Conservation (phyloP, 2,329 filamentous ascomycete species). For the Talaromyces sp. region DNA sequence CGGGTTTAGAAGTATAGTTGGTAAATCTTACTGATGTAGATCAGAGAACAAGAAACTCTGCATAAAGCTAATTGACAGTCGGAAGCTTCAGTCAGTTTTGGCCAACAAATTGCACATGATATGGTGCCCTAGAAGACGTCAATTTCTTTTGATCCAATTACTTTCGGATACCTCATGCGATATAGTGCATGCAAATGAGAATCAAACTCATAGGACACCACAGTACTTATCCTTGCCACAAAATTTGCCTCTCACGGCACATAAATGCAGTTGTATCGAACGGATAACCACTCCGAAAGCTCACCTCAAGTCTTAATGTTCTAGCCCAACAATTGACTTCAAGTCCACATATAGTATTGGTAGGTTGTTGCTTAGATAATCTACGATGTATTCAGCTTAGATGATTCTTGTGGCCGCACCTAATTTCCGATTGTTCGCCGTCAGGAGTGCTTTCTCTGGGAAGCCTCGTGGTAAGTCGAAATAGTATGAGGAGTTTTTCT, state of each 20-base stretch:
- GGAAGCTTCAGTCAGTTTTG: neutral
- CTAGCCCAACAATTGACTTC: constrained; percentile 17
- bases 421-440: constrained; percentile 18
- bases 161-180: too few relatives aligned
- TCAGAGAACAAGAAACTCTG: neutral
- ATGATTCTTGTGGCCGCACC: constrained; percentile 18
- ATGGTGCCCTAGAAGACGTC: neutral
- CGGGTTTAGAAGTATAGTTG: neutral
- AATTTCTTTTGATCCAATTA: neutral
- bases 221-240: constrained; percentile 4
- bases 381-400: neutral
- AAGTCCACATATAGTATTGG: constrained; percentile 7
- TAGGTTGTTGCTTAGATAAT: neutral
- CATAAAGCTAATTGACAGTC: neutral
- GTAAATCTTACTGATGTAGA: neutral
- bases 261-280: neutral
- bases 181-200: neutral
- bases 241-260: constrained; percentile 3
- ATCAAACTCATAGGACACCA: neutral
- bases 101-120: neutral
- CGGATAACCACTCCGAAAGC: constrained; percentile 13
- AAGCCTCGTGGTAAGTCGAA: neutral
- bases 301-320: constrained; percentile 3
- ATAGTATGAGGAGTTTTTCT: constrained; percentile 11
- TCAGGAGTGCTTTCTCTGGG: constrained; percentile 11